Evolutionary conservation across 78 protist genomes (phyloP), one percentile per base, ranked within the genome.

Genomic region (Speleostelium caveatum): DNA sequence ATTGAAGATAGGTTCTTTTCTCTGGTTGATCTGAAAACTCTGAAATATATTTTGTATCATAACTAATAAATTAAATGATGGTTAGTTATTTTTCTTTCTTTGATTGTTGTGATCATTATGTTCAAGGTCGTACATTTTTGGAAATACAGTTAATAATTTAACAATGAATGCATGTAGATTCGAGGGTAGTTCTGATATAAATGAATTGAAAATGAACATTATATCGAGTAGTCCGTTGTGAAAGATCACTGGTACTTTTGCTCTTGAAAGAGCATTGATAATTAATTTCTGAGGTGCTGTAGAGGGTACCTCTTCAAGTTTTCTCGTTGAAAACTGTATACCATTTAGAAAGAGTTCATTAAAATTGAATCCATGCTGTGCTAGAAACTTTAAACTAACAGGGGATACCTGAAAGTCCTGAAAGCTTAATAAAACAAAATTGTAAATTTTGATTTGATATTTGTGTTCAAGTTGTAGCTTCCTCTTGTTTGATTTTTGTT

Each of bases 31-130:
- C 36, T 67, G 35, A 68, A 45, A 56, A 80, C 58, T 80, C 89
- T 30, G 89, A 56, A 17, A 80, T 67, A 80, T 55, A 80, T 58
- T 80, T 80, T n/a, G 89, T 80, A 33, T 80, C 89, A 45, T 56
- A 80, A 26, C 89, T 80, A 28, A 16, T 49, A 19, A 66, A 66
- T 22, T 38, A 10, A 2, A 35, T 68, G 28, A 42, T n/a, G 45
- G 22, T 55, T 26, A 55, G 24, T 51, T 53, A 30, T 19, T 28
- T 24, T 26, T 2, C 16, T 33, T 33, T 72, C 32, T 1, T 0
- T 2, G 33, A 16, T 41, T 53, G 14, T 19, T n/a, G 5, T 17
- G 3, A 66, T 35, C 36, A 33, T n/a, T n/a, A n/a, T n/a, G n/a
- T n/a, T n/a, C n/a, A n/a, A n/a, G n/a, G n/a, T 67, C 28, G n/a